These are phyloP conservation scores for Aspergillus candidus DNA, from an alignment of 2,329 filamentous ascomycete genomes.

Conservation along the genomic window DNA sequence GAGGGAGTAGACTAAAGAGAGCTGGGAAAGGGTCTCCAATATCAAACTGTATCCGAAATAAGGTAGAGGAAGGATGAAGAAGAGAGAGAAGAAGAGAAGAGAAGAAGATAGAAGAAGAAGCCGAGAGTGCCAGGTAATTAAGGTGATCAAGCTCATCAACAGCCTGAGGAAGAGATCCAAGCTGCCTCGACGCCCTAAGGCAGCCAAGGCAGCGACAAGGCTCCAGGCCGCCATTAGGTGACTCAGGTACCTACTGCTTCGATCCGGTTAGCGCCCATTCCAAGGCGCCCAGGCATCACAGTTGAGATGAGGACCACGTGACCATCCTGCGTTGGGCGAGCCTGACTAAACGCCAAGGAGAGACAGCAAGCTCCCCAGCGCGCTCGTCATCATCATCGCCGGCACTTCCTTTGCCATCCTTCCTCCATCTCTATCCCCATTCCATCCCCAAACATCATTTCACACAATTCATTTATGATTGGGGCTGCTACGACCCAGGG, in stretches of 20 bases:
- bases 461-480: conserved; percentile 7
- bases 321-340: background rate
- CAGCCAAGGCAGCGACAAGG: too few species aligned
- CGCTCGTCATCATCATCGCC: conserved; percentile 10
- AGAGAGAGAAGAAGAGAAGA: background rate
- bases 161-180: too few species aligned
- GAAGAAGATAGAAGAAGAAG: conserved; percentile 1
- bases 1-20: too few species aligned
- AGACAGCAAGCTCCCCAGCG: background rate
- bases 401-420: conserved; percentile 6
- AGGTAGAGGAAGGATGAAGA: too few species aligned
- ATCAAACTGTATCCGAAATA: too few species aligned
- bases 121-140: background rate
- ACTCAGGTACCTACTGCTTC: too few species aligned
- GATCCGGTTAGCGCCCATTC: conserved; percentile 10
- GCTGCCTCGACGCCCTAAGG: too few species aligned
- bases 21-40: too few species aligned
- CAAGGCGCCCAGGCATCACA: conserved; percentile 12
- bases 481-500: background rate
- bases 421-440: conserved; percentile 12
- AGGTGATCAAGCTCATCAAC: background rate
- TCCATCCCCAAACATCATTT: conserved; percentile 9
- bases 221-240: too few species aligned
- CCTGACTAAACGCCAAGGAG: too few species aligned
- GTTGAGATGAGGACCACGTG: conserved; percentile 7